Conservation (phyloP, 2,329 filamentous ascomycete genomes). For the Aureobasidium sp. region DNA sequence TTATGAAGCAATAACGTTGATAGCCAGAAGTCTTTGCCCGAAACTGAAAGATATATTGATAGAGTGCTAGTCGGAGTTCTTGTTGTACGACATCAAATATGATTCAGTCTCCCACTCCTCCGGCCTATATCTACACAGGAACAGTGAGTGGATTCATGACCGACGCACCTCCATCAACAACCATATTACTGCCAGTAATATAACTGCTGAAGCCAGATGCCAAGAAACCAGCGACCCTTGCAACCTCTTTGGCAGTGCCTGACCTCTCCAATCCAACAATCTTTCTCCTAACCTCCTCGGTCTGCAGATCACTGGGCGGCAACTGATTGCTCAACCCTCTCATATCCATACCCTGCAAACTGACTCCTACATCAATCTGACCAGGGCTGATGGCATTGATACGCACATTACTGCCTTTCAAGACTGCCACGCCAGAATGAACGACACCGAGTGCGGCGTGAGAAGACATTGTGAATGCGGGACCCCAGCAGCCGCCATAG, state of each 20-base stretch:
- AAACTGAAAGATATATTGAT: not conserved
- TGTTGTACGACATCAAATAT: not conserved
- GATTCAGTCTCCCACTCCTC: not conserved
- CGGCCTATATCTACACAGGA: conserved; percentile 18
- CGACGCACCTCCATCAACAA: conserved; percentile 52
- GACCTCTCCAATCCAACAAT: conserved; percentile 51
- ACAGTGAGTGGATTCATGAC: conserved; percentile 29
- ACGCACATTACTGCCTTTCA: conserved; percentile 51
- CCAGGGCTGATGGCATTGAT: conserved; percentile 48
- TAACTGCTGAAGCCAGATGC: conserved; percentile 56
- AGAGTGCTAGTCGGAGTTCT: not conserved
- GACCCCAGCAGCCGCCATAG: conserved; percentile 52
- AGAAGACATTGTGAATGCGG: conserved; percentile 52
- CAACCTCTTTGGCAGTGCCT: conserved; percentile 51
- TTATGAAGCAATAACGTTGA: too few relatives aligned
- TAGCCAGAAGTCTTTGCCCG: not conserved
- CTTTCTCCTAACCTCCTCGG: conserved; percentile 40
- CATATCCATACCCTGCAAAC: conserved; percentile 43
- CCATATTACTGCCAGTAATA: conserved; percentile 53
- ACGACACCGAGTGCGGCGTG: conserved; percentile 57
- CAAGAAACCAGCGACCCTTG: conserved; percentile 52
- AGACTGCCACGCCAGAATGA: conserved; percentile 46
- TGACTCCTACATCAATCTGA: conserved; percentile 40
- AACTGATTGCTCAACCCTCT: conserved; percentile 46
- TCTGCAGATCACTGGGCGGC: conserved; percentile 47